These are phyloP conservation scores for Lyophyllum semitale DNA, from an alignment of 768 basidiomycete species.

Conservation along the genomic window DNA sequence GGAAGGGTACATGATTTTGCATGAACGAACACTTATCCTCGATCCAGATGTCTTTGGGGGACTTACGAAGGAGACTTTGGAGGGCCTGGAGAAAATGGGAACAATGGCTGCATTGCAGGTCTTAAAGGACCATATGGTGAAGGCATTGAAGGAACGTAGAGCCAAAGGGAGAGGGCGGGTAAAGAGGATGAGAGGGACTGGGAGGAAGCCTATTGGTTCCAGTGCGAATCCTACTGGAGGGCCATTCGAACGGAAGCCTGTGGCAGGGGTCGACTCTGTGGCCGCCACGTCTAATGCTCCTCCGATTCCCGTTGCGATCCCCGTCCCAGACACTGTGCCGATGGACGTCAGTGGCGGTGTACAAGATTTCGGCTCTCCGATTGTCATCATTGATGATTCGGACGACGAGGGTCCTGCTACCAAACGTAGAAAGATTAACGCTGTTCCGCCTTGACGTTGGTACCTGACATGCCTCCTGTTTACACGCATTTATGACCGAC, in stretches of 20 bases:
- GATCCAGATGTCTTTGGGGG: slow-evolving; percentile 85
- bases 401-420: slow-evolving; percentile 54
- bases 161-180: slow-evolving; percentile 42
- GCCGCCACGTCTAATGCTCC: not conserved
- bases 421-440: slow-evolving; percentile 58
- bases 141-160: slow-evolving; percentile 76
- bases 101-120: slow-evolving; percentile 81
- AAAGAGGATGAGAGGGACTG: slow-evolving; percentile 25
- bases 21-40: slow-evolving; percentile 81
- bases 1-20: slow-evolving; percentile 73
- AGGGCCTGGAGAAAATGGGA: slow-evolving; percentile 77
- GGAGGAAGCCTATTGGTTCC: slow-evolving; percentile 24
- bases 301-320: slow-evolving; percentile 9
- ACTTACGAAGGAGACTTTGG: slow-evolving; percentile 71
- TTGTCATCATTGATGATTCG: slow-evolving; percentile 63
- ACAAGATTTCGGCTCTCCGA: slow-evolving; percentile 48
- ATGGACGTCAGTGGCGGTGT: slow-evolving; percentile 20
- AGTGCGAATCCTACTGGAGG: slow-evolving; percentile 17
- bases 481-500: not conserved
- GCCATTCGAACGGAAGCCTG: slow-evolving; percentile 36
- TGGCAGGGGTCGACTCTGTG: not conserved
- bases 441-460: slow-evolving; percentile 15
- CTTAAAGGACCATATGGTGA: slow-evolving; percentile 82
- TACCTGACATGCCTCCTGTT: not conserved
- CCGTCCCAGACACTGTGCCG: slow-evolving; percentile 33